These are phyloP conservation scores for Wickerhamomyces silvicola DNA, from an alignment of 805 yeast genomes.

Conservation along the genomic window DNA sequence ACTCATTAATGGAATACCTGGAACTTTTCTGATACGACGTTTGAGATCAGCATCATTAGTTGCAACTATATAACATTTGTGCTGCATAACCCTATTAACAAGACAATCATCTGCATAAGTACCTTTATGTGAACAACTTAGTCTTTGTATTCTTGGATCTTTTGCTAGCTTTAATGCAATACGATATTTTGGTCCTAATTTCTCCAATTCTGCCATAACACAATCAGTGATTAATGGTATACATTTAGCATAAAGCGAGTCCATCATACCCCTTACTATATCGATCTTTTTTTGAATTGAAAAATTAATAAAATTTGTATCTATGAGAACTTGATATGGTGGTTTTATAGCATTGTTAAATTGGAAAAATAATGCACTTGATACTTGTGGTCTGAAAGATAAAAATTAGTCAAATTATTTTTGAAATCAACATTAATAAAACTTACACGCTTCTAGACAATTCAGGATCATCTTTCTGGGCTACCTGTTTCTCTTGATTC, in stretches of 20 bases:
- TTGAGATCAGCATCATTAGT: constrained; percentile 97
- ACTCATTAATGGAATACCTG: constrained; percentile 95
- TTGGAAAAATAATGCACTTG: constrained; percentile 92
- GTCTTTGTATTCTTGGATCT: constrained; percentile 84
- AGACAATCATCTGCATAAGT: constrained; percentile 98
- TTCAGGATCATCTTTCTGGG: constrained; percentile 63
- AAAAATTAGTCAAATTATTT: constrained; percentile 15
- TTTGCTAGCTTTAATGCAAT: constrained; percentile 89
- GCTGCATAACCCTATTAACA: constrained; percentile 89
- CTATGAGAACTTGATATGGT: constrained; percentile 94
- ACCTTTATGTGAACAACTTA: constrained; percentile 89
- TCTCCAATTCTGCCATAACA: constrained; percentile 96
- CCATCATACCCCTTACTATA: constrained; percentile 96
- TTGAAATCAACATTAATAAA: not conserved
- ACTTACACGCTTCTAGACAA: constrained; percentile 48
- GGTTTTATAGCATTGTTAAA: constrained; percentile 92
- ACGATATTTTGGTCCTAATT: constrained; percentile 89
- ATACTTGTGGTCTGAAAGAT: constrained; percentile 72
- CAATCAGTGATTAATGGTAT: constrained; percentile 95
- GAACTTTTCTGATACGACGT: constrained; percentile 89
- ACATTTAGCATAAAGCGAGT: constrained; percentile 87
- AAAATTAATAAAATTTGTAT: constrained; percentile 95
- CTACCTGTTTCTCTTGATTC: constrained; percentile 34
- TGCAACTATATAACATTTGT: constrained; percentile 95
- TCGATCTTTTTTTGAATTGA: constrained; percentile 95